phyloP scores from a whole-genome alignment of 140 eudicot species.

The Bidens hawaiensis region DNA sequence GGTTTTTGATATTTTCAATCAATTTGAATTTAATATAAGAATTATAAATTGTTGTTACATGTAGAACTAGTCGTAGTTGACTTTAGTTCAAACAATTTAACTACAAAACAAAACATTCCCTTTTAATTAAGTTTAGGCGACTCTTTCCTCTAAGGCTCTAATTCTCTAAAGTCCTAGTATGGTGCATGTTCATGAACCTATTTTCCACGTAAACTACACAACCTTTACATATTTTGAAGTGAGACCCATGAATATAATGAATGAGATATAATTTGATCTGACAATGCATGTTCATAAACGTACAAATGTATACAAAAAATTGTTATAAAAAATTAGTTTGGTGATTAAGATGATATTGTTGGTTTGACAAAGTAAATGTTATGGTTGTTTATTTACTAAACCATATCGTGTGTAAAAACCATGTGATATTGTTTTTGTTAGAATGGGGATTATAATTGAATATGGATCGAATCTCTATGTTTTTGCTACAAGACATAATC shows the following conservation, averaged over 20 bases:
- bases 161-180: no score
- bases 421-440: background rate
- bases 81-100: no score
- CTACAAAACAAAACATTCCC: background rate
- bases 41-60: no score
- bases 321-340: no score
- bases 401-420: constrained; percentile 5
- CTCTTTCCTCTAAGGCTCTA: background rate
- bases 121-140: background rate
- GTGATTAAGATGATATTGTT: background rate
- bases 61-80: no score
- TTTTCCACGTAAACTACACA: background rate
- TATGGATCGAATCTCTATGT: constrained; percentile 31
- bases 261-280: no score
- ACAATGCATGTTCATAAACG: no score
- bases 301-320: no score
- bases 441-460: background rate
- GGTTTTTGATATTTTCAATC: no score
- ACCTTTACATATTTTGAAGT: background rate
- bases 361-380: background rate
- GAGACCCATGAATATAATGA: no score
- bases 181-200: background rate
- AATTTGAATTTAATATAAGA: no score
- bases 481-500: constrained; percentile 35
- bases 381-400: background rate